A percentile compares a stretch with the other conserved stretches of the same genome.
These are phyloP conservation scores for Priceomyces melissophilus DNA, from an alignment of 805 yeast genomes.

Conservation along the genomic window DNA sequence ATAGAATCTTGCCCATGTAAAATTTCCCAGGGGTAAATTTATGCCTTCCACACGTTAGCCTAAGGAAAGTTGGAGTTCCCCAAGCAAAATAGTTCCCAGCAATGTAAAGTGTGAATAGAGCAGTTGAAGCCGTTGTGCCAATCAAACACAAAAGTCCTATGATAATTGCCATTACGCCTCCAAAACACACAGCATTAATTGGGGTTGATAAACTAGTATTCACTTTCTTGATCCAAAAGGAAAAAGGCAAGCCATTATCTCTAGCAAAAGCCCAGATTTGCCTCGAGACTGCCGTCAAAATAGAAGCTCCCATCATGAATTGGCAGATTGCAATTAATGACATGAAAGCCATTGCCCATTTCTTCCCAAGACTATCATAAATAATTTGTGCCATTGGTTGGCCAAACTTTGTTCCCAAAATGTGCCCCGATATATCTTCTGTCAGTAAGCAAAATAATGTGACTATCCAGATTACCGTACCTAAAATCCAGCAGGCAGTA, in stretches of 20 bases:
- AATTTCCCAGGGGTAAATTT: slow-evolving; percentile 62
- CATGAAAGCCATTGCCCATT: slow-evolving; percentile 30
- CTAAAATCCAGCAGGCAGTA: slow-evolving; percentile 23
- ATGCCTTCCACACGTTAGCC: slow-evolving; percentile 44
- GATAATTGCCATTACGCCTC: slow-evolving; percentile 31
- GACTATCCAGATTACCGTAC: slow-evolving; percentile 22
- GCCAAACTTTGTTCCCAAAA: slow-evolving; percentile 20
- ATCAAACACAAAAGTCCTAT: slow-evolving; percentile 39
- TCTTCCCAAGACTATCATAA: slow-evolving; percentile 27
- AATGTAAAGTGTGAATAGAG: slow-evolving; percentile 40
- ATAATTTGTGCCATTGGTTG: slow-evolving; percentile 30
- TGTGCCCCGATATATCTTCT: slow-evolving; percentile 16
- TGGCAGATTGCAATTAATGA: slow-evolving; percentile 25
- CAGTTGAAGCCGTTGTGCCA: slow-evolving; percentile 42
- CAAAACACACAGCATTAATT: slow-evolving; percentile 26
- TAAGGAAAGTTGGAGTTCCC: slow-evolving; percentile 53
- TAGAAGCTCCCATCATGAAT: slow-evolving; percentile 31
- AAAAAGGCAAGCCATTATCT: slow-evolving; percentile 29
- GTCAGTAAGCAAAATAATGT: slow-evolving; percentile 20
- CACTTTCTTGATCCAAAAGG: slow-evolving; percentile 22
- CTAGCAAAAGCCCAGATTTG: slow-evolving; percentile 31
- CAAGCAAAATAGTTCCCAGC: slow-evolving; percentile 42
- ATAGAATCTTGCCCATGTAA: slow-evolving; percentile 48
- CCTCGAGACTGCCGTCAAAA: slow-evolving; percentile 24
- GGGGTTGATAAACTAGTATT: slow-evolving; percentile 23